Evolutionary conservation across 2,329 filamentous ascomycete species (phyloP), one percentile per base, ranked within the genome.

Genomic region (Aspergillus hiratsukae): DNA sequence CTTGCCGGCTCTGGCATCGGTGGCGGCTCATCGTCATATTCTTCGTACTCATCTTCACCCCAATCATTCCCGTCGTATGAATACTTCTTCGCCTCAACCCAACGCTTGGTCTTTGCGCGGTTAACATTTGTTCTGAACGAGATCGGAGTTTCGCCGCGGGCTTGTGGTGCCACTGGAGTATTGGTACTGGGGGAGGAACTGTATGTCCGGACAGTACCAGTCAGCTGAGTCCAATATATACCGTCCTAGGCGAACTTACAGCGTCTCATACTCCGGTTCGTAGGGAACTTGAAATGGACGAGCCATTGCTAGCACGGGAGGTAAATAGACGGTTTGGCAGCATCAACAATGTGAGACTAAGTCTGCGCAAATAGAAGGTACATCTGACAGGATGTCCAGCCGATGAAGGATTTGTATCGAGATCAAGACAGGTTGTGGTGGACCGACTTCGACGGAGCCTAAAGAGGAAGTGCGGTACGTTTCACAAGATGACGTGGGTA

Each of bases 51-150:
- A 46, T 76, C 76, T 35, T 84, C 88, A 37, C 91, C 93, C 92
- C 93, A 97, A 69, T 96, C 93, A 66, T 95, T 91, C 61, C 92
- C 93, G 67, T 93, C 92, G 69, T 97, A 97, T 69, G 85, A 89
- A 65, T 89, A 87, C 57, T 85, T 81, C 73, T 92, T 93, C 37
- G 93, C 93, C 67, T 96, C 88, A 40, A 93, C 88, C 93, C 93
- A 97, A 83, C 96, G 96, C 75, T 87, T 89, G 54, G 92, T 97
- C 77, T 96, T 96, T 55, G 86, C 83, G 59, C 93, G 87, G 75
- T 90, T 93, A 50, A 97, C 87, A 72, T 96, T 95, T 52, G 91
- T 85, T 71, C 89, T 88, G 76, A 92, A 96, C 27, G 81, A 83
- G 28, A 82, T 73, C 27, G 80, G 76, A 53, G 79, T 78, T 40